Percentiles rank a stretch among this genome's conserved stretches.
Conservation (phyloP, 176 grass and related monocot species). For the Bromus sterilis region DNA sequence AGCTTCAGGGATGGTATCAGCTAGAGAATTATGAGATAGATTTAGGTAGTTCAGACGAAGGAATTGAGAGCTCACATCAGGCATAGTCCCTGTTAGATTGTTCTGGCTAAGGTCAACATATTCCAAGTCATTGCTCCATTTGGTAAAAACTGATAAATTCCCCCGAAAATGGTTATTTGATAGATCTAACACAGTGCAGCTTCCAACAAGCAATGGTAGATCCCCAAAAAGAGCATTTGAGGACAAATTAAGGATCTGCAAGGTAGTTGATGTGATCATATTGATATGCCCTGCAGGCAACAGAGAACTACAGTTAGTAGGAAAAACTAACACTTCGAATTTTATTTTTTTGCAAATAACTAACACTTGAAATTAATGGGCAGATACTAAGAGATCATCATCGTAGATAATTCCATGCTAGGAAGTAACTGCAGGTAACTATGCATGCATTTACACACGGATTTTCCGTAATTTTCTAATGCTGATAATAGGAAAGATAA, state of each 20-base stretch:
- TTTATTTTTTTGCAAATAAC: too few species aligned
- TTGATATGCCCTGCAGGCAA: slow-evolving; percentile 82
- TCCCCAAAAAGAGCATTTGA: slow-evolving; percentile 86
- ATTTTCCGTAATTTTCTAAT: not conserved
- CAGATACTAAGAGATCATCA: not conserved
- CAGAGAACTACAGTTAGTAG: slow-evolving; percentile 14
- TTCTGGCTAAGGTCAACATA: slow-evolving; percentile 90
- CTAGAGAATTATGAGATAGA: slow-evolving; percentile 74
- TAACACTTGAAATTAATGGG: not conserved
- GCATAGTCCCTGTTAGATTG: slow-evolving; percentile 63
- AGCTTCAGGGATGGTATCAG: slow-evolving; percentile 50
- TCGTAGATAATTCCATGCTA: not conserved
- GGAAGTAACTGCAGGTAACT: not conserved
- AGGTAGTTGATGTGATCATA: slow-evolving; percentile 94
- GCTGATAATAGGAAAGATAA: not conserved
- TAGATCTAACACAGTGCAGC: slow-evolving; percentile 81
- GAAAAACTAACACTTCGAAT: not conserved
- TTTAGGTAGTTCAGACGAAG: slow-evolving; percentile 84
- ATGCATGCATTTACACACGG: not conserved
- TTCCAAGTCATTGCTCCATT: slow-evolving; percentile 82
- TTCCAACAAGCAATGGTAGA: slow-evolving; percentile 82
- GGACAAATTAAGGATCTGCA: slow-evolving; percentile 83
- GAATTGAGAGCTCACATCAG: slow-evolving; percentile 79
- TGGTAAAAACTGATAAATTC: slow-evolving; percentile 78
- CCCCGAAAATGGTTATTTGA: slow-evolving; percentile 91